Conservation (phyloP, 768 basidiomycete genomes). For the Terana coerulea region DNA sequence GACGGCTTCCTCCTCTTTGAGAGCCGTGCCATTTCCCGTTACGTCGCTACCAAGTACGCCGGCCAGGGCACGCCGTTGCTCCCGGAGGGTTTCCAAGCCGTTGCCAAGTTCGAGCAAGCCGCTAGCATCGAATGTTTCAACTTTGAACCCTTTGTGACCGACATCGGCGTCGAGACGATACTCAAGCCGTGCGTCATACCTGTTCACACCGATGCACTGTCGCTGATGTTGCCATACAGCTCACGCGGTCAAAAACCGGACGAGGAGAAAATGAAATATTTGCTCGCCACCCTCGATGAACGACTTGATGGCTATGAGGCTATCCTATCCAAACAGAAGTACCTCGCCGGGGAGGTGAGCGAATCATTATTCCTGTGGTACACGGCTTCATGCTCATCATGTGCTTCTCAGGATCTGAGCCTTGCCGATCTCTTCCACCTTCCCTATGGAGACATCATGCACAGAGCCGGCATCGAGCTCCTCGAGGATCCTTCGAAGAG, state of each 20-base stretch:
- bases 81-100: conserved; percentile 34
- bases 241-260: not conserved
- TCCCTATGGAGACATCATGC: not conserved
- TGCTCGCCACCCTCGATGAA: not conserved
- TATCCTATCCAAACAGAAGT: conserved; percentile 11
- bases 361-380: not conserved
- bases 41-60: conserved; percentile 51
- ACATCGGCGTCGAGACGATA: conserved; percentile 43
- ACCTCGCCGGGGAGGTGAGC: conserved; percentile 15
- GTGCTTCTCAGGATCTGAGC: not conserved
- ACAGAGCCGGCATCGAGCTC: conserved; percentile 21
- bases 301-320: conserved; percentile 10
- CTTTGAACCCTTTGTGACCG: conserved; percentile 47
- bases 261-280: not conserved
- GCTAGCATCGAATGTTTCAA: conserved; percentile 48
- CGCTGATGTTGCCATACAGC: too few relatives aligned
- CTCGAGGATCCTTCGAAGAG: conserved; percentile 27
- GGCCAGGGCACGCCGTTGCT: conserved; percentile 46
- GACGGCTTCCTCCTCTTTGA: conserved; percentile 64
- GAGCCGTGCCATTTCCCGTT: conserved; percentile 57
- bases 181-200: conserved; percentile 46
- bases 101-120: conserved; percentile 38
- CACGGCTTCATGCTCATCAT: not conserved
- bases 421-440: conserved; percentile 5
- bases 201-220: too few relatives aligned